These are phyloP conservation scores for Monosporascus sp. DNA, from an alignment of 2,329 filamentous ascomycete genomes.

Conservation along the genomic window DNA sequence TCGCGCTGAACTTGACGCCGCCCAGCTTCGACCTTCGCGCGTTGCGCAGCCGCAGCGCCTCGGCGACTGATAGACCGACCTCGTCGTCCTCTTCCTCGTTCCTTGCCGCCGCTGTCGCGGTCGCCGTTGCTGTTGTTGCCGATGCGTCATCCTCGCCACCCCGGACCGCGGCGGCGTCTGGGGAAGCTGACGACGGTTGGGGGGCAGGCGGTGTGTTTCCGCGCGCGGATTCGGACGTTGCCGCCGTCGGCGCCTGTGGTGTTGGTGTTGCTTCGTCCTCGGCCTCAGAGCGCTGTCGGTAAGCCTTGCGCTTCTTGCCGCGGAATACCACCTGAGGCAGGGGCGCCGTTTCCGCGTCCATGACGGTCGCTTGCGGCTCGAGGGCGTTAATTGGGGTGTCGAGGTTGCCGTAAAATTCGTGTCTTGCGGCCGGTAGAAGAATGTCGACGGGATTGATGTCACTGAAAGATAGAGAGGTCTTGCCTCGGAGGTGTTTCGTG, in stretches of 20 bases:
- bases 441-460: no score
- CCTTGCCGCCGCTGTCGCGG: conserved; percentile 4
- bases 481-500: no score
- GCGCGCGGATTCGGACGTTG: conserved; percentile 1
- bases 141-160: background rate
- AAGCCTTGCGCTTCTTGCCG: conserved; percentile 56
- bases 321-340: conserved; percentile 47
- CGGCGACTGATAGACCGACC: conserved; percentile 39
- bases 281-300: conserved; percentile 44
- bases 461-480: no score
- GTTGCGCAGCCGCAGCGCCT: conserved; percentile 50
- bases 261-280: conserved; percentile 18
- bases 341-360: conserved; percentile 16
- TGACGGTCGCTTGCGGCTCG: conserved; percentile 5
- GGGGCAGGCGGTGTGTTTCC: background rate
- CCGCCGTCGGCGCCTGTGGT: conserved; percentile 3
- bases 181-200: background rate
- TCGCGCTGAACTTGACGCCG: conserved; percentile 53
- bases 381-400: background rate
- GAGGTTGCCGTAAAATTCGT: no score
- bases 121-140: conserved; percentile 6
- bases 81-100: conserved; percentile 24
- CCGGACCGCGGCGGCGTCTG: background rate
- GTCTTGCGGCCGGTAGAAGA: no score
- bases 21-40: conserved; percentile 43